A percentile compares a stretch with the other conserved stretches of the same genome.
Evolutionary conservation across 768 basidiomycete species (phyloP).

Genomic region (Scleroderma bovista): DNA sequence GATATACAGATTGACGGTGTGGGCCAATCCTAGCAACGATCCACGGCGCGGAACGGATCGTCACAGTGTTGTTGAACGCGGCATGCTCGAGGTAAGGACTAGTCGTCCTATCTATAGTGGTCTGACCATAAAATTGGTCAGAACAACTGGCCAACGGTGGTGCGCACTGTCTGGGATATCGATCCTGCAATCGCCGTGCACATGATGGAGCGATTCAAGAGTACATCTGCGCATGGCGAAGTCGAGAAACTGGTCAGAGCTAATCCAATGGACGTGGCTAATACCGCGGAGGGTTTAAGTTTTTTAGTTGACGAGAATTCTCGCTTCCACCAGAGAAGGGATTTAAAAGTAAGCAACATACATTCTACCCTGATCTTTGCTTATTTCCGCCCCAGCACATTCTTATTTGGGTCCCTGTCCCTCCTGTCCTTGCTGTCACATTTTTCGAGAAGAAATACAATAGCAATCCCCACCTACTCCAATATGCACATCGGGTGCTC

Average conservation of each 20-base stretch:
- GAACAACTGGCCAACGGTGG: constrained; percentile 60
- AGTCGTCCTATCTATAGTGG: neutral
- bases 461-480: constrained; percentile 79
- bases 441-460: constrained; percentile 84
- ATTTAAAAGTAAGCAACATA: constrained; percentile 59
- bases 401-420: constrained; percentile 82
- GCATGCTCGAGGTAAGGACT: constrained; percentile 53
- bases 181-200: constrained; percentile 79
- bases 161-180: constrained; percentile 75
- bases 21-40: constrained; percentile 86
- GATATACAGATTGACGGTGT: constrained; percentile 77
- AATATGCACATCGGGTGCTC: constrained; percentile 94
- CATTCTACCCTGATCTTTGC: neutral
- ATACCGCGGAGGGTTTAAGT: constrained; percentile 74
- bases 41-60: constrained; percentile 61
- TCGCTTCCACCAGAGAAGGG: constrained; percentile 50
- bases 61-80: constrained; percentile 48
- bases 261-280: constrained; percentile 61
- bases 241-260: constrained; percentile 70
- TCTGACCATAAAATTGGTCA: constrained; percentile 19
- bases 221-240: constrained; percentile 58
- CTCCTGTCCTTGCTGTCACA: constrained; percentile 74
- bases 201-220: constrained; percentile 86
- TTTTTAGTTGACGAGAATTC: constrained; percentile 74
- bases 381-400: constrained; percentile 54